Conservation (phyloP, 2,329 filamentous ascomycete species). For the Reticulascus tulasneorum region DNA sequence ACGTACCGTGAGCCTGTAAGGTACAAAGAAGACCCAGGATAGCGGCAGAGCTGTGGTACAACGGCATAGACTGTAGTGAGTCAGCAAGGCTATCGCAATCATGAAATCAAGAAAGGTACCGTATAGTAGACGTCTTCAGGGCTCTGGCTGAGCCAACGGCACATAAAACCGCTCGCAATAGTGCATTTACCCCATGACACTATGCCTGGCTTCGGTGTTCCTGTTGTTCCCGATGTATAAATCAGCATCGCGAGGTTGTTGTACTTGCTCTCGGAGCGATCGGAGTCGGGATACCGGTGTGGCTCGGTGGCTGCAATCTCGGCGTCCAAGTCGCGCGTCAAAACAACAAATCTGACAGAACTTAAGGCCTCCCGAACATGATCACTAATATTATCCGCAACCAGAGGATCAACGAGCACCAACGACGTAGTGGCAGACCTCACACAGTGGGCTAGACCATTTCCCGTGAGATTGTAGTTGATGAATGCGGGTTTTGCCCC, state of each 20-base stretch:
- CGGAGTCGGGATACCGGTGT: constrained; percentile 54
- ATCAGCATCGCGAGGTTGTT: constrained; percentile 69
- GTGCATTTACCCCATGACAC: constrained; percentile 68
- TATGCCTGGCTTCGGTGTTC: constrained; percentile 75
- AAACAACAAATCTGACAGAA: constrained; percentile 54
- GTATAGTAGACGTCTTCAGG: constrained; percentile 71
- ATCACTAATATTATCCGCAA: constrained; percentile 53
- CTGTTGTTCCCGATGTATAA: constrained; percentile 83
- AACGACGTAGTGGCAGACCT: constrained; percentile 62
- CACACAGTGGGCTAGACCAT: constrained; percentile 71
- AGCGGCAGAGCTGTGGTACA: constrained; percentile 79
- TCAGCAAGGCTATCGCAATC: too few species aligned
- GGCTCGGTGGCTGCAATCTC: constrained; percentile 49
- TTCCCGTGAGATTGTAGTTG: constrained; percentile 77
- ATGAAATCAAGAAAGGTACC: constrained; percentile 34
- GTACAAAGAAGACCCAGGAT: constrained; percentile 64
- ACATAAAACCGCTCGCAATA: constrained; percentile 48
- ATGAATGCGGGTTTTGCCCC: constrained; percentile 81
- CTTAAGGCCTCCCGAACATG: constrained; percentile 49
- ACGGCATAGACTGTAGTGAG: constrained; percentile 66
- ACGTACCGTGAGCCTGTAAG: constrained; percentile 57
- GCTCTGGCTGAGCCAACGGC: constrained; percentile 53
- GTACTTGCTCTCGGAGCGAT: constrained; percentile 44
- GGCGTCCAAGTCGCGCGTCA: constrained; percentile 55
- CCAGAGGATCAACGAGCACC: constrained; percentile 63